A percentile compares a stretch with the other conserved stretches of the same genome.
phyloP scores from a whole-genome alignment of 108 stramenopile genomes.

The Schizochytrium sp. region DNA sequence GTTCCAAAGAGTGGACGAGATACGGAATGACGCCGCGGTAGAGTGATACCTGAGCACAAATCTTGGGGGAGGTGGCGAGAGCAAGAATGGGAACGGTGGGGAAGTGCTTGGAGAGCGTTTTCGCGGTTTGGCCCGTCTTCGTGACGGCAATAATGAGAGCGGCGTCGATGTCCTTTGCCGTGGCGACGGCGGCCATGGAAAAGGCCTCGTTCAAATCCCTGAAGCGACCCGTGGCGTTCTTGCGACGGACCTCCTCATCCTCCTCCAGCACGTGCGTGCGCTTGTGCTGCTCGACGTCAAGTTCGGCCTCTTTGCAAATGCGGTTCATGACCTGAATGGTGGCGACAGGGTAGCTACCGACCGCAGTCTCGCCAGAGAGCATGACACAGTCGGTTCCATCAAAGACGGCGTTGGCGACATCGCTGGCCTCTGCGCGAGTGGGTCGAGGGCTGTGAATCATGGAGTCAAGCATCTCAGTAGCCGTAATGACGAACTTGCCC shows the following conservation, averaged over 20 bases:
- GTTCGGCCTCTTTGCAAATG: slow-evolving; percentile 75
- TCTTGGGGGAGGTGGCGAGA: slow-evolving; percentile 3
- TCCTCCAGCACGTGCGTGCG: background rate
- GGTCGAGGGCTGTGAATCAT: slow-evolving; percentile 98
- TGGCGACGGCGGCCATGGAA: slow-evolving; percentile 89
- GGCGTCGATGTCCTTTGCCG: slow-evolving; percentile 82
- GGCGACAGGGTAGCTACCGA: slow-evolving; percentile 62
- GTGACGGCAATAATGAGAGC: slow-evolving; percentile 81
- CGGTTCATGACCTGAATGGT: slow-evolving; percentile 87
- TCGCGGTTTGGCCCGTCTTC: slow-evolving; percentile 82
- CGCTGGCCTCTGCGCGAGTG: slow-evolving; percentile 95
- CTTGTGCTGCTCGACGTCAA: slow-evolving; percentile 29
- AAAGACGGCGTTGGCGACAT: slow-evolving; percentile 94
- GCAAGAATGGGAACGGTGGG: slow-evolving; percentile 45
- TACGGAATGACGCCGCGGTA: slow-evolving; percentile 33
- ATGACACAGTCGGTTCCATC: slow-evolving; percentile 79
- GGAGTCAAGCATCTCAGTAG: slow-evolving; percentile 89
- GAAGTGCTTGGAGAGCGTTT: slow-evolving; percentile 89
- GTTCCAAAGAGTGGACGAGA: background rate
- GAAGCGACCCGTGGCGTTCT: background rate
- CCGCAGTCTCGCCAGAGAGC: slow-evolving; percentile 87
- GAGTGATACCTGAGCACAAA: slow-evolving; percentile 25
- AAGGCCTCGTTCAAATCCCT: slow-evolving; percentile 63
- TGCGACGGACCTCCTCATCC: background rate
- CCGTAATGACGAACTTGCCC: slow-evolving; percentile 83